A percentile compares a stretch with the other conserved stretches of the same genome.
phyloP scores from a whole-genome alignment of 116 monocot species.

The Posidonia oceanica region DNA sequence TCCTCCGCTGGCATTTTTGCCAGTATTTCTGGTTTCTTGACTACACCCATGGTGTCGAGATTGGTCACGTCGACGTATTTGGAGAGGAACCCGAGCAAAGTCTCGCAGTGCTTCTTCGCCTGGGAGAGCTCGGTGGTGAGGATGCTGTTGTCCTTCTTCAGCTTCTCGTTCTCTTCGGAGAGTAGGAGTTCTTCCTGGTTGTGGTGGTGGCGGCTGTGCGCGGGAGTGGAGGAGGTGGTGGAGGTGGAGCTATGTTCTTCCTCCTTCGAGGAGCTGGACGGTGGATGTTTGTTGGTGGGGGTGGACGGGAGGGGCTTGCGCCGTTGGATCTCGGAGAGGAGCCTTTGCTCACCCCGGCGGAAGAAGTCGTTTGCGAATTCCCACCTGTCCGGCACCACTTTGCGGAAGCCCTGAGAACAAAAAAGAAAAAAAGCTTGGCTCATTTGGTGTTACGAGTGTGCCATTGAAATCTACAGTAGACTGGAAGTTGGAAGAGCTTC shows the following conservation, averaged over 20 bases:
- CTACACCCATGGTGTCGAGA: neutral
- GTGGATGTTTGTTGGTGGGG: neutral
- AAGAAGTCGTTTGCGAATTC: slow-evolving; percentile 81
- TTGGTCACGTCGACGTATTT: slow-evolving; percentile 17
- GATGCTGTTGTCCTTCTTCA: slow-evolving; percentile 33
- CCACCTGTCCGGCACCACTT: slow-evolving; percentile 71
- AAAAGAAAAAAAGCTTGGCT: neutral
- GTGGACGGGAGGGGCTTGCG: slow-evolving; percentile 20
- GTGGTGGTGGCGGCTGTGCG: neutral
- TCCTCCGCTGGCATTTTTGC: neutral
- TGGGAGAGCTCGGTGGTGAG: slow-evolving; percentile 25
- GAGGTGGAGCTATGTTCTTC: slow-evolving; percentile 14
- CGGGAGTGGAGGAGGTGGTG: slow-evolving; percentile 19
- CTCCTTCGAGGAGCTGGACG: slow-evolving; percentile 5
- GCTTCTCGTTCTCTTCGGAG: slow-evolving; percentile 28
- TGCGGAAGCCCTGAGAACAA: slow-evolving; percentile 67
- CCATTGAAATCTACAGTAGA: neutral
- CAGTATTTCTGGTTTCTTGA: neutral
- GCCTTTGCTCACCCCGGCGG: slow-evolving; percentile 36
- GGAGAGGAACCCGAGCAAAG: slow-evolving; percentile 25
- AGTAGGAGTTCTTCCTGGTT: neutral
- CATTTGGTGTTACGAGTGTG: neutral
- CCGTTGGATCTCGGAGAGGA: slow-evolving; percentile 54
- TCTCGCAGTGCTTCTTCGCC: slow-evolving; percentile 21
- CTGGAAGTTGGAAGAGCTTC: too few relatives aligned